Evolutionary conservation across 129 eudicot species (phyloP).

Genomic region (Tanacetum coccineum): DNA sequence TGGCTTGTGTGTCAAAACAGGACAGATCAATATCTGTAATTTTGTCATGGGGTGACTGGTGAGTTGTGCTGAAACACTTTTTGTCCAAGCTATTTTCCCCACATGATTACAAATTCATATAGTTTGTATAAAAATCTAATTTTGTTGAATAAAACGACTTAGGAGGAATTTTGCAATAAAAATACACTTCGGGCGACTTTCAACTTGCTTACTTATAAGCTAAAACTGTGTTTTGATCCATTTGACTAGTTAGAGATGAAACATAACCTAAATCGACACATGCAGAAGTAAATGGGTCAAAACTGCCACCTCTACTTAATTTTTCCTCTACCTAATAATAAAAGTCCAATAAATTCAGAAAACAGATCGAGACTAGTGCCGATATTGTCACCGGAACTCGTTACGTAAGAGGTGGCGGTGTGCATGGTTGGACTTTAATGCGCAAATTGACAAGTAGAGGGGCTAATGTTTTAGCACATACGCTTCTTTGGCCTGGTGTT

Average conservation of each 20-base stretch:
- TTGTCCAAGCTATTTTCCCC: background rate
- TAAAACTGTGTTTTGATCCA: background rate
- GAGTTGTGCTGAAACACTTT: background rate
- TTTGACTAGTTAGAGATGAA: background rate
- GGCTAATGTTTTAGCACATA: slow-evolving; percentile 93
- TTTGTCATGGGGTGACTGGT: background rate
- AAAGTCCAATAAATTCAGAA: slow-evolving; percentile 37
- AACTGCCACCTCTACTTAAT: background rate
- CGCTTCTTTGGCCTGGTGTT: slow-evolving; percentile 93
- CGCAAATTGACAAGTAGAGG: slow-evolving; percentile 94
- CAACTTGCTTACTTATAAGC: background rate
- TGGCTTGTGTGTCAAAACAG: background rate
- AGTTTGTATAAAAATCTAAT: background rate
- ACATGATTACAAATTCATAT: background rate
- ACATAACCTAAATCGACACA: background rate
- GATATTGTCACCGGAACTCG: slow-evolving; percentile 90
- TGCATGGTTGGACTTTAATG: slow-evolving; percentile 89
- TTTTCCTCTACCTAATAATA: slow-evolving; percentile 4
- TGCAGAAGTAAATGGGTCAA: background rate
- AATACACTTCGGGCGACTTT: background rate
- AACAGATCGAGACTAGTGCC: slow-evolving; percentile 76
- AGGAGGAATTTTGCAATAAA: background rate
- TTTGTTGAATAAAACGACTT: background rate
- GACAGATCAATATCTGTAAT: background rate
- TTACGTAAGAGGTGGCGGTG: slow-evolving; percentile 90